A percentile compares a stretch with the other conserved stretches of the same genome.
Evolutionary conservation across 2,329 filamentous ascomycete species (phyloP).

Genomic region (Lachnellula subtilissima): DNA sequence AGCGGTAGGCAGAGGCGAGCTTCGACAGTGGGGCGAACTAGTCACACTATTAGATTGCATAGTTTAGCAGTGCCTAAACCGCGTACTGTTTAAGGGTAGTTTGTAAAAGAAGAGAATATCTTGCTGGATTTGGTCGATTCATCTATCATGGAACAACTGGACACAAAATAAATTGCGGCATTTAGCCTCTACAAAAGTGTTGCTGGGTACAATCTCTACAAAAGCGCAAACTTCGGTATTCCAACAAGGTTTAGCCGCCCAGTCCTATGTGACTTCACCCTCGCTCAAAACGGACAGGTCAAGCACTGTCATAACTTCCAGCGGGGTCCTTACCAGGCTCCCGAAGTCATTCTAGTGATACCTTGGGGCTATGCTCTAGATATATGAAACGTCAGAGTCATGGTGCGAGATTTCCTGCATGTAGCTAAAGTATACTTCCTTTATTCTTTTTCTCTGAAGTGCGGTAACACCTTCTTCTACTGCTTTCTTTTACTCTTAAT

Average conservation of each 20-base stretch:
- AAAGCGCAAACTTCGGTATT: conserved; percentile 21
- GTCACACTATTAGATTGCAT: too few species aligned
- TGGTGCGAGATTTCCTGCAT: conserved; percentile 27
- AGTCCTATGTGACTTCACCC: conserved; percentile 24
- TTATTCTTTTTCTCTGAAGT: too few species aligned
- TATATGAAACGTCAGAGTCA: conserved; percentile 34
- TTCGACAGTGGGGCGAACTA: too few species aligned
- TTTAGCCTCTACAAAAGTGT: conserved; percentile 16
- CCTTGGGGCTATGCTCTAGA: conserved; percentile 33
- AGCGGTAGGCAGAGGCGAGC: too few species aligned
- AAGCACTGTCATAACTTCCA: conserved; percentile 21
- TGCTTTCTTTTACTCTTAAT: too few species aligned
- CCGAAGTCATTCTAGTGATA: conserved; percentile 36
- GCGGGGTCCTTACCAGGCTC: conserved; percentile 30
- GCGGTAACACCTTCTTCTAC: too few species aligned
- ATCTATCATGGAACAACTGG: conserved; percentile 20
- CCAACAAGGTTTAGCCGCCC: conserved; percentile 22
- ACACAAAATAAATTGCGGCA: conserved; percentile 19
- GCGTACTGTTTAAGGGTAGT: too few species aligned
- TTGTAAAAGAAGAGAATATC: conserved; percentile 23
- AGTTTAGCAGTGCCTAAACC: too few species aligned
- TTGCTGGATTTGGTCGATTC: conserved; percentile 19
- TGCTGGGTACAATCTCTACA: conserved; percentile 21
- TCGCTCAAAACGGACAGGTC: conserved; percentile 20
- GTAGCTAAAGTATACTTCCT: background rate